phyloP scores from a whole-genome alignment of 441 rosid species.

The Arabidopsis lyrata region DNA sequence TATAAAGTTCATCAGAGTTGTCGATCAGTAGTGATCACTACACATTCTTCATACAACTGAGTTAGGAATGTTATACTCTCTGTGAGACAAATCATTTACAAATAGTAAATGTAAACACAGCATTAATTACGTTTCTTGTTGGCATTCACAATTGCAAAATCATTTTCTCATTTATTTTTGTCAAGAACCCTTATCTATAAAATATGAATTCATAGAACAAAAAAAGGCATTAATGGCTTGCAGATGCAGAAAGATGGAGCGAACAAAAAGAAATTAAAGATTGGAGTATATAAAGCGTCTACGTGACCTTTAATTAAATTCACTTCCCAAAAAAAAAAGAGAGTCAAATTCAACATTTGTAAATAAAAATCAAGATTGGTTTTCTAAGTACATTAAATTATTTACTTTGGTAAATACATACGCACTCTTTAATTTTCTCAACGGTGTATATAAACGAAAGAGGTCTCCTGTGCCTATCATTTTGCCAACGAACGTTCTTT shows the following conservation, averaged over 20 bases:
- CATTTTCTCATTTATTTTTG: background rate
- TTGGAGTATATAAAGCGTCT: background rate
- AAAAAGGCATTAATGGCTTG: background rate
- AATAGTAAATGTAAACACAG: background rate
- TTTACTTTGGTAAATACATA: background rate
- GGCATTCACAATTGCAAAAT: background rate
- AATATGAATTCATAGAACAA: too few species aligned
- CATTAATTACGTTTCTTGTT: background rate
- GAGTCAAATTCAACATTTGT: constrained; percentile 30
- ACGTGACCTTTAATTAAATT: constrained; percentile 28
- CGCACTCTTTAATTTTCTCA: constrained; percentile 11
- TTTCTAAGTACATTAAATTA: background rate
- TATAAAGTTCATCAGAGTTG: background rate
- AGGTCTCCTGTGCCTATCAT: constrained; percentile 21
- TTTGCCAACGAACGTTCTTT: constrained; percentile 25
- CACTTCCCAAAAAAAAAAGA: background rate
- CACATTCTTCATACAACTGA: background rate
- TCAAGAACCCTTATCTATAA: background rate
- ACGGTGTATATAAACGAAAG: background rate
- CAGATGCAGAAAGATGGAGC: background rate
- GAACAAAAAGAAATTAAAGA: background rate
- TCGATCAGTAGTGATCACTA: background rate
- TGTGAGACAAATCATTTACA: background rate
- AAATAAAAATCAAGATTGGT: constrained; percentile 6
- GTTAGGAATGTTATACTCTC: too few species aligned